A percentile compares a stretch with the other conserved stretches of the same genome.
Conservation (phyloP, 495 filamentous ascomycete species). For the Pyrenula massariospora region DNA sequence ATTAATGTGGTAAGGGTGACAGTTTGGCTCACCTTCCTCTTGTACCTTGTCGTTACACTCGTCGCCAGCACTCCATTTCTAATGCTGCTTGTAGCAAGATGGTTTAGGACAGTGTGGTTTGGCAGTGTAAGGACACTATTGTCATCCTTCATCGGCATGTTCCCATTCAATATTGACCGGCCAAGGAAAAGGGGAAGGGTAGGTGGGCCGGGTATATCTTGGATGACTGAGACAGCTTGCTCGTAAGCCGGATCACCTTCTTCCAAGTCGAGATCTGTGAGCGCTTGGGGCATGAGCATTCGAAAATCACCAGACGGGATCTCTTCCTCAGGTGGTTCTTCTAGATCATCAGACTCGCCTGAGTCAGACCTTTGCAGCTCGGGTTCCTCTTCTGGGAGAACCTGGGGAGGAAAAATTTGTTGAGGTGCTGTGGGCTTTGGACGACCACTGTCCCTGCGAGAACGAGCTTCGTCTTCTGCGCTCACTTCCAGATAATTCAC, state of each 20-base stretch:
- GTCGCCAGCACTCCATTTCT: slow-evolving; percentile 94
- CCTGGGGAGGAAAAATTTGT: slow-evolving; percentile 30
- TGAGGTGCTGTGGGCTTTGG: slow-evolving; percentile 13
- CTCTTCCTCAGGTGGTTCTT: slow-evolving; percentile 30
- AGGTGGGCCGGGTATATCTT: slow-evolving; percentile 70
- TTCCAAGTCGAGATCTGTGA: slow-evolving; percentile 72
- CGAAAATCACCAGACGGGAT: slow-evolving; percentile 35
- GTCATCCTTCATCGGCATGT: slow-evolving; percentile 88
- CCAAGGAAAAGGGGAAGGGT: slow-evolving; percentile 82
- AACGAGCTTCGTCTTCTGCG: slow-evolving; percentile 46
- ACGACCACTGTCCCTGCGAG: slow-evolving; percentile 24
- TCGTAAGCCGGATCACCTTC: slow-evolving; percentile 63
- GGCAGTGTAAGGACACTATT: slow-evolving; percentile 92
- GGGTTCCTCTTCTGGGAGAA: slow-evolving; percentile 16
- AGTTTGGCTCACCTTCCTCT: slow-evolving; percentile 70
- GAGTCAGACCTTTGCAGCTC: slow-evolving; percentile 21
- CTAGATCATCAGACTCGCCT: slow-evolving; percentile 25
- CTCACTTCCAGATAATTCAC: slow-evolving; percentile 96
- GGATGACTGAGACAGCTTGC: slow-evolving; percentile 56
- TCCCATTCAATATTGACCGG: slow-evolving; percentile 88
- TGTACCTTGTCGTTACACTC: slow-evolving; percentile 91
- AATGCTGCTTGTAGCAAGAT: slow-evolving; percentile 96
- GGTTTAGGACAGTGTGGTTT: slow-evolving; percentile 94
- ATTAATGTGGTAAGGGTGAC: too few relatives aligned
- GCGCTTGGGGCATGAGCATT: slow-evolving; percentile 65